Evolutionary conservation across 2,329 filamentous ascomycete species (phyloP), one percentile per base, ranked within the genome.

Genomic region (Malbranchea zuffiana): DNA sequence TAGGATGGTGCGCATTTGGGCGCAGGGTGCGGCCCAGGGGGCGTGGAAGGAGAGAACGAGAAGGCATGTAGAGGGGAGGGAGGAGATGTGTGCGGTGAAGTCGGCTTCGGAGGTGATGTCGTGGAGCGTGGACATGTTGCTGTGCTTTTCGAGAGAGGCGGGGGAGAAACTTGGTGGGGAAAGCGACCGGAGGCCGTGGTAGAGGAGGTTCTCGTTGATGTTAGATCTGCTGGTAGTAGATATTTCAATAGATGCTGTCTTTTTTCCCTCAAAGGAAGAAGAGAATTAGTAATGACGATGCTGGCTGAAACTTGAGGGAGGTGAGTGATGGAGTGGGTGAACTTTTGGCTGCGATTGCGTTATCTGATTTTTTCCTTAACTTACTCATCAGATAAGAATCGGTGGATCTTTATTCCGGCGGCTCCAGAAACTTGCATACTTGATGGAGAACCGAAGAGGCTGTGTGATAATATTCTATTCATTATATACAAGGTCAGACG

Each of bases 11-110:
- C 75, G 76, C 87, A 96, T 96, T 64, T 95, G 86, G 45, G 82
- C 78, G 69, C 90, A 96, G 30, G 90, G 90, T 42, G 86, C 86
- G 19, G 90, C 90, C 90, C 90, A 98, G 47, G 87, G 82, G 13
- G 90, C 86, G 60, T 96, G 82, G 70, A 98, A 98, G 59, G 87
- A 95, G 55, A 93, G 75, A 54, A 95, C 71, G 45, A 88, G 71
- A 42, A 95, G 75, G 11, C 82, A 75, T 11, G 78, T 72, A 2
- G 79, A 55, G 7, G 82, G 74, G 10, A 87, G 69, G 27, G 75
- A 69, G 44, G 70, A 67, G 44, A 83, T 67, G 54, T 81, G 71
- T 47, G 74, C 65, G 47, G 78, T 68, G 77, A 90, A 95, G 50
- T 78, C 76, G 48, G 71, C 65, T 52, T 85, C 75, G 50, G 73